A percentile compares a stretch with the other conserved stretches of the same genome.
These are phyloP conservation scores for Cryphonectria parasitica DNA, from an alignment of 2,329 filamentous ascomycete species.

Conservation along the genomic window DNA sequence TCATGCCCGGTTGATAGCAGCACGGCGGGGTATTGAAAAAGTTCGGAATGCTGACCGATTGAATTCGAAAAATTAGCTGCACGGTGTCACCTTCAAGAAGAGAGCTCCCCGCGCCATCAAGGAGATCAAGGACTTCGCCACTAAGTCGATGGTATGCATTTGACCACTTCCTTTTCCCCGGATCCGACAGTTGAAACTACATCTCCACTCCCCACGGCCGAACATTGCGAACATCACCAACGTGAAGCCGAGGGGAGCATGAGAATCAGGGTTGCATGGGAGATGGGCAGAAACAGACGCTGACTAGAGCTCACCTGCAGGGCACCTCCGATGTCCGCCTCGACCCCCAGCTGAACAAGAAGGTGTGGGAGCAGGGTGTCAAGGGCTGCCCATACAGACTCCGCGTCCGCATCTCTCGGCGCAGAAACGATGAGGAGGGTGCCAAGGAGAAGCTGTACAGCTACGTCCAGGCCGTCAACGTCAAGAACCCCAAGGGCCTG, in stretches of 20 bases:
- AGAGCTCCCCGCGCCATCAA: conserved; percentile 97
- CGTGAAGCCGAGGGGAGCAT: neutral
- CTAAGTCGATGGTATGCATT: conserved; percentile 88
- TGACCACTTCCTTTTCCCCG: conserved; percentile 25
- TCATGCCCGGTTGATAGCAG: conserved; percentile 35
- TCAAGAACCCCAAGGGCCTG: conserved; percentile 98
- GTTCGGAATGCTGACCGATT: conserved; percentile 40
- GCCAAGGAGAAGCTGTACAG: conserved; percentile 99
- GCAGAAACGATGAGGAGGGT: conserved; percentile 99
- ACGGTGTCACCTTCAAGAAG: conserved; percentile 99
- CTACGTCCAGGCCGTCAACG: conserved; percentile 99
- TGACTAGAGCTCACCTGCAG: conserved; percentile 50
- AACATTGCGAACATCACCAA: neutral
- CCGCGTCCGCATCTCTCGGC: conserved; percentile 97
- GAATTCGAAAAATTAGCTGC: conserved; percentile 66
- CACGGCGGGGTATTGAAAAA: conserved; percentile 34
- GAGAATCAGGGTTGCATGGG: neutral
- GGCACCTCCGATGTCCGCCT: conserved; percentile 96
- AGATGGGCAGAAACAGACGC: conserved; percentile 11
- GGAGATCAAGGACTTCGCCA: conserved; percentile 96
- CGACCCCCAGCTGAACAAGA: conserved; percentile 99
- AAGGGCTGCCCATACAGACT: conserved; percentile 98
- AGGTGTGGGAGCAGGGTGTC: conserved; percentile 99
- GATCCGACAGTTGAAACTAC: neutral
- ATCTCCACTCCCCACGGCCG: conserved; percentile 1